Conservation (phyloP, 2,329 filamentous ascomycete genomes). For the Erysiphe pulchra region DNA sequence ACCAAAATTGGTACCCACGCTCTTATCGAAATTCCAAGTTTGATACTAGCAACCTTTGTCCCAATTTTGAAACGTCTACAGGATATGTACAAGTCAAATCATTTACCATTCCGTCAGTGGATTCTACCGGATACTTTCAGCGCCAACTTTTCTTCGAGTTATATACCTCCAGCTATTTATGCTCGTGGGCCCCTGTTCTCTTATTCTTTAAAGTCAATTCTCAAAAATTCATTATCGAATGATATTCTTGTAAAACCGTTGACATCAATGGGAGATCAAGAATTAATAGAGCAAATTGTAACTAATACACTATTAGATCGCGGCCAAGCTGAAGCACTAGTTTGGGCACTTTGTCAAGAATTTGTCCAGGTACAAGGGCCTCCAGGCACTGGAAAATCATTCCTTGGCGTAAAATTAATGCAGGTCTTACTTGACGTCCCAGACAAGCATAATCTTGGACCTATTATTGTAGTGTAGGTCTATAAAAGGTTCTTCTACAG, state of each 20-base stretch:
- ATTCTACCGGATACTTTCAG: slow-evolving; percentile 2
- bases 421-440: neutral
- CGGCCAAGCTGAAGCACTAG: neutral
- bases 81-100: slow-evolving; percentile 6
- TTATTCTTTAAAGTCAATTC: neutral
- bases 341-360: slow-evolving; percentile 1
- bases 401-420: slow-evolving; percentile 5
- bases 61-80: slow-evolving; percentile 12
- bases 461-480: slow-evolving; percentile 1
- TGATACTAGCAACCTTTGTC: slow-evolving; percentile 11
- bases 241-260: neutral
- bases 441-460: neutral
- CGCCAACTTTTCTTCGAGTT: neutral
- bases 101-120: slow-evolving; percentile 6
- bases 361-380: slow-evolving; percentile 6
- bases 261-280: neutral
- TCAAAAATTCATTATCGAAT: slow-evolving; percentile 1
- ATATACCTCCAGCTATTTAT: neutral
- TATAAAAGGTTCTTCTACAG: neutral
- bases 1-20: slow-evolving; percentile 1
- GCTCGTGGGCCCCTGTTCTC: neutral
- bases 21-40: slow-evolving; percentile 13
- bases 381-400: slow-evolving; percentile 11
- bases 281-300: neutral
- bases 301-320: neutral